A percentile compares a stretch with the other conserved stretches of the same genome.
Conservation (phyloP, 805 yeast species). For the Nakazawaea peltata region DNA sequence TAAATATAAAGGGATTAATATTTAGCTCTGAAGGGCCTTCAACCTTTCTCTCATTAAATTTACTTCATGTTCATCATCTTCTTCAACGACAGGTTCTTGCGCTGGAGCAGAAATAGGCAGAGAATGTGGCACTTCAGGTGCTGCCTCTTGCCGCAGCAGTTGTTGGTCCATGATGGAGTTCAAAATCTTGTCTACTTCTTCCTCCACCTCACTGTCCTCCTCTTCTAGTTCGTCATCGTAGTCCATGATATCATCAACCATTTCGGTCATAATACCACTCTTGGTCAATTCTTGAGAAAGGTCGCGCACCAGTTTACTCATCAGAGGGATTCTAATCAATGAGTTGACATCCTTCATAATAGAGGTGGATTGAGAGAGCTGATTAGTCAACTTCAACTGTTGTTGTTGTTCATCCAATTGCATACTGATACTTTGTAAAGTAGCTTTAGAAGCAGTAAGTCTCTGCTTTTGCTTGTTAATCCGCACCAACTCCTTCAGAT, state of each 20-base stretch:
- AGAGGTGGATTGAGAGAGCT: conserved; percentile 67
- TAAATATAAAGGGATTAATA: too few species aligned
- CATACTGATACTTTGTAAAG: conserved; percentile 77
- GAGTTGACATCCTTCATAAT: conserved; percentile 86
- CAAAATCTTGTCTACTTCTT: conserved; percentile 55
- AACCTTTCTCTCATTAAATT: conserved; percentile 85
- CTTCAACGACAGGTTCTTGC: conserved; percentile 56
- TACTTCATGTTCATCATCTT: conserved; percentile 65
- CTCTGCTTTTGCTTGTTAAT: conserved; percentile 68
- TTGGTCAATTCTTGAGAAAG: conserved; percentile 81
- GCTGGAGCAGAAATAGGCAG: conserved; percentile 31
- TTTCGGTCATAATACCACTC: conserved; percentile 83
- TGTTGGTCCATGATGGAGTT: conserved; percentile 30
- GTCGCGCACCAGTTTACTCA: conserved; percentile 77
- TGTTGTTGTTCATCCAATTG: conserved; percentile 90
- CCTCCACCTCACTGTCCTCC: conserved; percentile 54
- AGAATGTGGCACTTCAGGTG: conserved; percentile 23
- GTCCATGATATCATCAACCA: conserved; percentile 75
- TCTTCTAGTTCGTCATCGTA: conserved; percentile 62
- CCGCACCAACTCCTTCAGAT: conserved; percentile 75
- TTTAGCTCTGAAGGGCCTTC: conserved; percentile 67
- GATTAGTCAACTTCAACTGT: conserved; percentile 72
- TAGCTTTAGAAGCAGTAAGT: conserved; percentile 74
- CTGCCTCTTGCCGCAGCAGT: conserved; percentile 18
- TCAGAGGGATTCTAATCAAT: conserved; percentile 69